Evolutionary conservation across 176 grass and related monocot genomes (phyloP).

Genomic region (Aegilops longissima): DNA sequence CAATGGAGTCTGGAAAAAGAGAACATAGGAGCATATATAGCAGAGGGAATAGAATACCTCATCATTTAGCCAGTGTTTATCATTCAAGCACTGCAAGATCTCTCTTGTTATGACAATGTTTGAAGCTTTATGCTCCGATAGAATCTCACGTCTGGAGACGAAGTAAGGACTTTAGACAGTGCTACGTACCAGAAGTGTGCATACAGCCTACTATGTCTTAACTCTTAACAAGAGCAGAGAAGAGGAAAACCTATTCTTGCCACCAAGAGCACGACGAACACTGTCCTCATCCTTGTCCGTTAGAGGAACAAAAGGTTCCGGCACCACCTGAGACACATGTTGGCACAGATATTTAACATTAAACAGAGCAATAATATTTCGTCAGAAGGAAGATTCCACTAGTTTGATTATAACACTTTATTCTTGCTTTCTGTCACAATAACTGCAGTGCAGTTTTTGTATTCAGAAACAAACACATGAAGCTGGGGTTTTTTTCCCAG

Average conservation of each 20-base stretch:
- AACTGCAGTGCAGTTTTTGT: slow-evolving; percentile 10
- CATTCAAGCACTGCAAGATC: slow-evolving; percentile 63
- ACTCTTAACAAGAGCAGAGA: slow-evolving; percentile 18
- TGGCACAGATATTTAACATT: slow-evolving; percentile 4
- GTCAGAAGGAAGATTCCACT: not conserved
- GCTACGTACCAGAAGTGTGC: not conserved
- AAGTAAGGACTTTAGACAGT: not conserved
- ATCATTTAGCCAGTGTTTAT: slow-evolving; percentile 68
- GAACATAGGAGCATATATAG: not conserved
- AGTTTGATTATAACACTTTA: not conserved
- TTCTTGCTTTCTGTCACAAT: not conserved
- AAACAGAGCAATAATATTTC: not conserved
- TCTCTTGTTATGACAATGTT: slow-evolving; percentile 84
- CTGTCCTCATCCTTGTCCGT: slow-evolving; percentile 59
- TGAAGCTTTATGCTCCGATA: slow-evolving; percentile 56
- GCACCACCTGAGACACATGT: slow-evolving; percentile 39
- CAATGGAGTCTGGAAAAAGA: not conserved
- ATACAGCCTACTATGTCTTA: not conserved
- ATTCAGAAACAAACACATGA: not conserved
- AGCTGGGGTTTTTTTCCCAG: not conserved
- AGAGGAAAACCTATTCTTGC: slow-evolving; percentile 44
- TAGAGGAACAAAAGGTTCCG: slow-evolving; percentile 56
- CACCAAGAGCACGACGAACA: slow-evolving; percentile 51
- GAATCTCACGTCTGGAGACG: slow-evolving; percentile 49
- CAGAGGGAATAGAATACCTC: slow-evolving; percentile 48